Conservation (phyloP, 305 asterid species). For the Plantago rigida region DNA sequence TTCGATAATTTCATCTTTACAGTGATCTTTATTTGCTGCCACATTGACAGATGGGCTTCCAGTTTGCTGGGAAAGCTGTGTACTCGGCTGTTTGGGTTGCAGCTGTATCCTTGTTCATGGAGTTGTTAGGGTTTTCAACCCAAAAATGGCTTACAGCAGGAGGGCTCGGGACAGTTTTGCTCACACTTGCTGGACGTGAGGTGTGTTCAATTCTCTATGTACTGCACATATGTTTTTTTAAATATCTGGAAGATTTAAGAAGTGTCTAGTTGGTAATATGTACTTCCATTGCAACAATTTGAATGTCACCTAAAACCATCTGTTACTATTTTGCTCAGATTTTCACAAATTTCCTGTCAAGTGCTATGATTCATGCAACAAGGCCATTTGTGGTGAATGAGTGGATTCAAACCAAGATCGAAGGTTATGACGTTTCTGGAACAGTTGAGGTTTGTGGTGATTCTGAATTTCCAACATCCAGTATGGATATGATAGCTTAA, state of each 20-base stretch:
- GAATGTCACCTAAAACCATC: constrained; percentile 22
- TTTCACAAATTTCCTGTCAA: constrained; percentile 86
- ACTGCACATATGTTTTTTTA: not conserved
- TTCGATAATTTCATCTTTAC: too few relatives aligned
- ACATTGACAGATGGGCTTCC: constrained; percentile 81
- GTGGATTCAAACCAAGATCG: constrained; percentile 89
- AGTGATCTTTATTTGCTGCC: constrained; percentile 15
- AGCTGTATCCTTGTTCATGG: constrained; percentile 87
- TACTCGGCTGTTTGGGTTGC: constrained; percentile 95
- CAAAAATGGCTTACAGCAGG: constrained; percentile 96
- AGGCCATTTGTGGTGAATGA: constrained; percentile 82
- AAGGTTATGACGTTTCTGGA: constrained; percentile 95
- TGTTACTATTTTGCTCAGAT: constrained; percentile 43
- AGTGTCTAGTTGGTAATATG: constrained; percentile 5
- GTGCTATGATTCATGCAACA: constrained; percentile 87
- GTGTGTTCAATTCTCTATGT: constrained; percentile 19
- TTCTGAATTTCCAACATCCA: constrained; percentile 18
- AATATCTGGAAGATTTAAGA: constrained; percentile 6
- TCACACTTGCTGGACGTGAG: constrained; percentile 98
- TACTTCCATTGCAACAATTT: not conserved
- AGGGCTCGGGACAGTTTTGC: constrained; percentile 90
- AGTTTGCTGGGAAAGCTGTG: constrained; percentile 75
- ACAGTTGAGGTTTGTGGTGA: constrained; percentile 75
- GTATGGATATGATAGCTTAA: not conserved
- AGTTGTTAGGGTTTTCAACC: constrained; percentile 91